Evolutionary conservation across 169 alveolate genomes (phyloP), one percentile per base, ranked within the genome.

Genomic region (Eimeria maxima): DNA sequence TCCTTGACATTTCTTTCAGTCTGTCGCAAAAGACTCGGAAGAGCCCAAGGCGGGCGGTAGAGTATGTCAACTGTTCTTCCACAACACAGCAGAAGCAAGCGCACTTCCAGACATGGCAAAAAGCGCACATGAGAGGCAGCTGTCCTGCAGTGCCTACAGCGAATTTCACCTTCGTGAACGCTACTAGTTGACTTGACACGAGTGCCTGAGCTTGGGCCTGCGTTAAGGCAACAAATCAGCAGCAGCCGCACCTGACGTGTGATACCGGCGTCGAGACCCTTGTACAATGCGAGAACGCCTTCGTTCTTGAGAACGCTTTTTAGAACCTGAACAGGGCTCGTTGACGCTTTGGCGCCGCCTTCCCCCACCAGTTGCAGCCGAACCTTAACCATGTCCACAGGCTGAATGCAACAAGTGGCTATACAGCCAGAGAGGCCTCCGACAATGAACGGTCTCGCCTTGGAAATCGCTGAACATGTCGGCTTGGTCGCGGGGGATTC

Each of bases 241-340:
- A 42, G 22, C 63, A 44, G 44, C 6, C 90, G 14, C 18, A 88
- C 96, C 96, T 99, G 99, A 44, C 99, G 98, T 45, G 98, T 96
- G 50, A 98, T 88, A 3, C 99, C 99, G 11, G 99, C 99, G 86
- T 98, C 99, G 47, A 99, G 97, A 57, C 99, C 99, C 96, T 97
- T 98, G 96, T 96, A 97, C 84, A 97, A 57, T 97, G 98, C 89
- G 95, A 94, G 57, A 90, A 96, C 73, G 24, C 98, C 98, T 45
- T 97, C 98, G 42, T 97, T 94, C 63, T 93, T 94, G 27, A 95
- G 14, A 38, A 97, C 83, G 47, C 93, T 96, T 84, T 95, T 93
- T 27, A 97, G 97, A 14, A 98, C 96, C 14, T 90, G 86, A 45
- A 97, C n/a, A 8, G 99, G 98, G 42, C 96, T 97, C 60, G 96